Percentiles rank a stretch among this genome's conserved stretches.
phyloP scores from a whole-genome alignment of 257 asterid species.

The Lycium barbarum region DNA sequence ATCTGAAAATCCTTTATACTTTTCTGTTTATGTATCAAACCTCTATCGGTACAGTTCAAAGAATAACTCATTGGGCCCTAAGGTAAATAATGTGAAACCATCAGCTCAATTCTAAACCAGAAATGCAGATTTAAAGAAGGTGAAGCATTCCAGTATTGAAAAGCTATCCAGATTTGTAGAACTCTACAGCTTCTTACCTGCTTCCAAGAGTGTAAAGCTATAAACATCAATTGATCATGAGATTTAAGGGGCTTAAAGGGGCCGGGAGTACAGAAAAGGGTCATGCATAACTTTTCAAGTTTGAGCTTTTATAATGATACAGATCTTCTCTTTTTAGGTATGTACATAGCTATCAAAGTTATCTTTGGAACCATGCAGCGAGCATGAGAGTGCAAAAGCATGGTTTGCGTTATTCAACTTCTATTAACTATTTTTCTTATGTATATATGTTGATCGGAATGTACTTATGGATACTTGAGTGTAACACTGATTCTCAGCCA shows the following conservation, averaged over 20 bases:
- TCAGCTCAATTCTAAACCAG: background rate
- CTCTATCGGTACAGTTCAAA: background rate
- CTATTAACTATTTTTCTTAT: background rate
- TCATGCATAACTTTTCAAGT: slow-evolving; percentile 22
- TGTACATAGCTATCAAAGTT: slow-evolving; percentile 97
- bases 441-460: slow-evolving; percentile 4
- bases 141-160: slow-evolving; percentile 19
- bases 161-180: slow-evolving; percentile 22
- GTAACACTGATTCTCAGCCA: background rate
- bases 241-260: slow-evolving; percentile 22
- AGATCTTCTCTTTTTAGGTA: slow-evolving; percentile 65
- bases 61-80: background rate
- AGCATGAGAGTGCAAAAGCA: slow-evolving; percentile 82
- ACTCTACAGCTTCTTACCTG: slow-evolving; percentile 6
- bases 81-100: background rate
- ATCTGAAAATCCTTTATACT: background rate
- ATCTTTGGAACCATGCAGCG: slow-evolving; percentile 94
- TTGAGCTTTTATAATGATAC: slow-evolving; percentile 34
- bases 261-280: background rate
- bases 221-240: slow-evolving; percentile 20
- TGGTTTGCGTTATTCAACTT: slow-evolving; percentile 53
- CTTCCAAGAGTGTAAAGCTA: slow-evolving; percentile 9
- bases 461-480: background rate
- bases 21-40: background rate
- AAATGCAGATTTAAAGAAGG: background rate